A percentile compares a stretch with the other conserved stretches of the same genome.
These are phyloP conservation scores for Gaultheria prostrata DNA, from an alignment of 148 eudicot genomes.

Conservation along the genomic window DNA sequence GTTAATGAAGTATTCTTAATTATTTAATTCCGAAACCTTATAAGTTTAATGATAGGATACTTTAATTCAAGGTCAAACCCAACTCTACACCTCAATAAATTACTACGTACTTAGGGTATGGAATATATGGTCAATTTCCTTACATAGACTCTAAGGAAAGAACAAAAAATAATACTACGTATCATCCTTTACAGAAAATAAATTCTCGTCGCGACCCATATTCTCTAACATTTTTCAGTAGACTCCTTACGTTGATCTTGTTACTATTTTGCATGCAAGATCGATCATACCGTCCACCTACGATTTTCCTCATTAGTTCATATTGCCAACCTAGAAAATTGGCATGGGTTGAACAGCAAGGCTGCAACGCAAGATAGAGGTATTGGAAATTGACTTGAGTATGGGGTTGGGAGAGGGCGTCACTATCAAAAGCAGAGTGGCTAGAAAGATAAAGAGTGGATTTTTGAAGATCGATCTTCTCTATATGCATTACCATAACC, in stretches of 20 bases:
- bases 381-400: background rate
- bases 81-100: background rate
- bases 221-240: background rate
- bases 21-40: background rate
- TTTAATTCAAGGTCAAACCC: background rate
- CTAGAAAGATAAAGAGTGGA: background rate
- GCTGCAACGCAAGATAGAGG: background rate
- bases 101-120: background rate
- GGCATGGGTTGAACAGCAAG: background rate
- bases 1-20: background rate
- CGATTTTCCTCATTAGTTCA: background rate
- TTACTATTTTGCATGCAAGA: background rate
- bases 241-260: background rate
- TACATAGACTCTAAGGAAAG: background rate
- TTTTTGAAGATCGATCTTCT: background rate
- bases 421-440: background rate
- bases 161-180: background rate
- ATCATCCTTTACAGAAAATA: background rate
- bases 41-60: background rate
- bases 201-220: background rate
- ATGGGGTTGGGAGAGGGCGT: background rate
- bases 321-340: background rate
- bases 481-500: background rate
- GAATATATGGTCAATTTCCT: background rate
- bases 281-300: background rate